A percentile compares a stretch with the other conserved stretches of the same genome.
Conservation (phyloP, 2,329 filamentous ascomycete species). For the Scleromitrula shiraiana region DNA sequence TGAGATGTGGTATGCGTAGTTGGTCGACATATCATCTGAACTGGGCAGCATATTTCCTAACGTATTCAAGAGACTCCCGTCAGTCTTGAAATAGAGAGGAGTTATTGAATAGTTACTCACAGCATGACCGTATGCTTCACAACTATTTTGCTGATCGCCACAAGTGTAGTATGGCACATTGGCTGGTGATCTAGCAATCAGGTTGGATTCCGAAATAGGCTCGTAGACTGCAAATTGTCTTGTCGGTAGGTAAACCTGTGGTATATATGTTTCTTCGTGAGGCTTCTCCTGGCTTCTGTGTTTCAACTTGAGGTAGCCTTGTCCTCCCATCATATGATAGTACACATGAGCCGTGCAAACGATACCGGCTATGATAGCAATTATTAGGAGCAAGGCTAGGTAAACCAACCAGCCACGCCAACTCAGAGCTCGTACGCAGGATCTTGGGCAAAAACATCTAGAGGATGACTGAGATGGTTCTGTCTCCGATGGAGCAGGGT, state of each 20-base stretch:
- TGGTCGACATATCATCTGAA: conserved; percentile 19
- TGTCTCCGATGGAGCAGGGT: conserved; percentile 1
- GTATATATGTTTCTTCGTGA: not conserved
- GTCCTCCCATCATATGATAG: conserved; percentile 21
- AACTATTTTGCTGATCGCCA: conserved; percentile 26
- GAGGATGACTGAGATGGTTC: conserved; percentile 15
- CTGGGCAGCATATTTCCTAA: conserved; percentile 27
- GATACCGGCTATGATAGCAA: conserved; percentile 20
- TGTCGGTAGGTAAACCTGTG: conserved; percentile 19
- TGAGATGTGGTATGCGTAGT: conserved; percentile 18
- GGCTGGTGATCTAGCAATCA: not conserved
- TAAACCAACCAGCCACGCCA: conserved; percentile 15
- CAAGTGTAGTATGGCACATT: conserved; percentile 25
- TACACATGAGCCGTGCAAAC: conserved; percentile 21
- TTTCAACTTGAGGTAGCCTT: conserved; percentile 19
- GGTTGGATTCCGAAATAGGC: not conserved
- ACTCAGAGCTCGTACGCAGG: conserved; percentile 10
- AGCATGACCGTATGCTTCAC: conserved; percentile 22
- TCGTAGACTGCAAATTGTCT: conserved; percentile 11
- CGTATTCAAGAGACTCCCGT: not conserved
- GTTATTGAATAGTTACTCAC: conserved; percentile 13
- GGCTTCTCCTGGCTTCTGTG: not conserved
- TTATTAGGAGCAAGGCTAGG: conserved; percentile 14
- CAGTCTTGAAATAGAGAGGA: not conserved
- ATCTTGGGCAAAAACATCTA: conserved; percentile 4